Evolutionary conservation across 805 yeast genomes (phyloP), one percentile per base, ranked within the genome.

Genomic region (Candida saitoana): DNA sequence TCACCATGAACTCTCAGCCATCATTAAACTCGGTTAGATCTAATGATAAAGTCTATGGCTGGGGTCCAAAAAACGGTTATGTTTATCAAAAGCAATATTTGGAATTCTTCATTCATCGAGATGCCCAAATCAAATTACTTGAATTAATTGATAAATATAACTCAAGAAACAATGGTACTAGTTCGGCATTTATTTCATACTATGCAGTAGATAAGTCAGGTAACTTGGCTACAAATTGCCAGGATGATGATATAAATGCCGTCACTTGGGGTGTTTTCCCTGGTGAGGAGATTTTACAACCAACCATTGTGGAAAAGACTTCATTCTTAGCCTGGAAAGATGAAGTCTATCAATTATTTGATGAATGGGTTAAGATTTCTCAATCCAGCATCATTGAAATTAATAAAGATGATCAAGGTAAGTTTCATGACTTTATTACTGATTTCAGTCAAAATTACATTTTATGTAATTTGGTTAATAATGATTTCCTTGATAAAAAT

Each of bases 231-330:
- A 78, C 95, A 38, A 90, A 90, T 62, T 80, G 88, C 37, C 75
- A 75, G 18, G 81, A 77, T 35, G 87, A 82, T 29, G 84, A 80
- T 47, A 89, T 95, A 49, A 90, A 87, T 57, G 96, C 98, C 6
- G 97, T 91, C 43, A 91, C 98, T 15, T 91, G 98, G 98, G 98
- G 98, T 49, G 88, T 90, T 42, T 89, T 87, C 79, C 97, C 98
- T 19, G 96, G 96, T 30, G 84, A 84, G 57, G 97, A 91, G 66
- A 85, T 91, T 41, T 74, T 87, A 49, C 98, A 91, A 67, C 97
- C 98, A 40, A 91, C 98, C 0, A 88, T 91, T 59, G 97, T 91
- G 16, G 98, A 91, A 61, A 84, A 82, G 56, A 80, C 82, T 30
- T 87, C 96, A 2, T 91, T 91, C 64, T 69, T 90, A 53, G 98